Evolutionary conservation across 176 grass and related monocot species (phyloP).

Genomic region (Eragrostis curvula): DNA sequence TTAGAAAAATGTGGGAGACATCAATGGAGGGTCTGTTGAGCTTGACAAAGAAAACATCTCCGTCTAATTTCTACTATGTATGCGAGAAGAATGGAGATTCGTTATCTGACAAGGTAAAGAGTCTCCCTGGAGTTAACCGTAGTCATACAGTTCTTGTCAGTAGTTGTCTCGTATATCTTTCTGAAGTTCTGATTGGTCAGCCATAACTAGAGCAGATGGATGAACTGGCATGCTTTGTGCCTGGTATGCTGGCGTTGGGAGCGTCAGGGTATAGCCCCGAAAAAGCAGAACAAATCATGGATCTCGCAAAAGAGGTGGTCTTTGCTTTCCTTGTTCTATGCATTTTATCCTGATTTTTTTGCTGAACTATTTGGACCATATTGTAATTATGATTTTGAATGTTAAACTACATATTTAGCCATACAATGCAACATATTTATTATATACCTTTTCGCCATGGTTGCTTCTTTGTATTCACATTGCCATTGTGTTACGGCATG

Average conservation of each 20-base stretch:
- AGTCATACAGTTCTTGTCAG: background rate
- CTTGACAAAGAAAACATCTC: slow-evolving; percentile 53
- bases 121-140: background rate
- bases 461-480: background rate
- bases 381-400: background rate
- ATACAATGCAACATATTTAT: background rate
- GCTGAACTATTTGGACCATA: background rate
- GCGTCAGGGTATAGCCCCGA: slow-evolving; percentile 75
- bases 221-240: slow-evolving; percentile 91
- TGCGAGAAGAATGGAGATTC: slow-evolving; percentile 67
- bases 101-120: slow-evolving; percentile 62
- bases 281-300: slow-evolving; percentile 73
- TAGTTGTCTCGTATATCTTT: background rate
- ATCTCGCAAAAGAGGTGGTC: slow-evolving; percentile 80
- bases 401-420: background rate
- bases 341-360: slow-evolving; percentile 1
- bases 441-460: background rate
- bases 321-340: background rate
- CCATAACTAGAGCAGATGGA: slow-evolving; percentile 65
- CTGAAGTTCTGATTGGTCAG: background rate
- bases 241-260: slow-evolving; percentile 87
- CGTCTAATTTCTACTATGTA: slow-evolving; percentile 66
- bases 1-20: slow-evolving; percentile 73
- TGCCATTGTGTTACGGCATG: slow-evolving; percentile 14
- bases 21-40: slow-evolving; percentile 71